phyloP scores from a whole-genome alignment of 179 eudicot species.

The Gypsophila paniculata region DNA sequence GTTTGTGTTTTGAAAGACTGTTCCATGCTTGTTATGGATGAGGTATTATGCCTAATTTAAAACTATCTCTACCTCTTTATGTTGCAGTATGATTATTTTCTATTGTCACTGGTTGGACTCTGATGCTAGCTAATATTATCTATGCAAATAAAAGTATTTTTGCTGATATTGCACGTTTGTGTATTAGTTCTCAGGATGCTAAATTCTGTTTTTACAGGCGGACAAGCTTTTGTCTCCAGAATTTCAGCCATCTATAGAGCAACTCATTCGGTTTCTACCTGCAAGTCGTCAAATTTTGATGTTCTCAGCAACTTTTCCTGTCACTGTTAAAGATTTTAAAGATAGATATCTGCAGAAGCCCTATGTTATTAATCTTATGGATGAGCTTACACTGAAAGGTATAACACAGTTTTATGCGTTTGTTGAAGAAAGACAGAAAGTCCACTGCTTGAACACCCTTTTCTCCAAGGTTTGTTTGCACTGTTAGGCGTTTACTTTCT shows the following conservation, averaged over 20 bases:
- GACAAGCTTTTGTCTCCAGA: slow-evolving; percentile 85
- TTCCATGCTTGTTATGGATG: slow-evolving; percentile 79
- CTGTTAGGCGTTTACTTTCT: not conserved
- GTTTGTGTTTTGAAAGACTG: slow-evolving; percentile 64
- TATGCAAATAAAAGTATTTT: not conserved
- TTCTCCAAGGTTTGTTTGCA: slow-evolving; percentile 65
- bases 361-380: slow-evolving; percentile 78
- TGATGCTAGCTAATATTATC: slow-evolving; percentile 1
- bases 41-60: slow-evolving; percentile 41
- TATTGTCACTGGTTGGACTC: not conserved
- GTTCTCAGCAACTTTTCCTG: slow-evolving; percentile 90
- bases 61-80: not conserved
- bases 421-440: slow-evolving; percentile 91
- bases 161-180: not conserved
- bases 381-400: slow-evolving; percentile 79
- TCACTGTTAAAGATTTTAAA: slow-evolving; percentile 73
- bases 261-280: slow-evolving; percentile 60
- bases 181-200: not conserved
- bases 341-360: slow-evolving; percentile 63
- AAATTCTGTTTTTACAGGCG: slow-evolving; percentile 47
- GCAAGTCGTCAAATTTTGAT: slow-evolving; percentile 62
- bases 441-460: slow-evolving; percentile 79
- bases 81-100: not conserved
- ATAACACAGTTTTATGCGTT: slow-evolving; percentile 74
- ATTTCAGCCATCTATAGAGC: slow-evolving; percentile 69